Evolutionary conservation across 768 basidiomycete genomes (phyloP).

Genomic region (Royoungia palumana): DNA sequence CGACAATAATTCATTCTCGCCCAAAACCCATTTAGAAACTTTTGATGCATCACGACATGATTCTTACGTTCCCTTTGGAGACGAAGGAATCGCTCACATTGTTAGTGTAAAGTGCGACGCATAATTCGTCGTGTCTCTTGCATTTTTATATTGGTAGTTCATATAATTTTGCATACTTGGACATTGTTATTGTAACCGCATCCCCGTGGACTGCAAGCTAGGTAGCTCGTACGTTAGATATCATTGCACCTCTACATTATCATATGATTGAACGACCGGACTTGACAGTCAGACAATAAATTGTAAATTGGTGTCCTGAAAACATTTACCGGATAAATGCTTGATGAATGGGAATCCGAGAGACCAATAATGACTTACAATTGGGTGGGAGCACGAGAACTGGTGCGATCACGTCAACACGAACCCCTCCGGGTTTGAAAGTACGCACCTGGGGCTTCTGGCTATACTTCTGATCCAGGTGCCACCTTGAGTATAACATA

Average conservation of each 20-base stretch:
- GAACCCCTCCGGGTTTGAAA: background rate
- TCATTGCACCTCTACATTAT: background rate
- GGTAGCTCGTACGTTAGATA: slow-evolving; percentile 3
- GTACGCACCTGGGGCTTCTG: slow-evolving; percentile 52
- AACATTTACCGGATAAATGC: background rate
- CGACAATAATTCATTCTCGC: slow-evolving; percentile 24
- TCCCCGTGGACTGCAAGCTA: background rate
- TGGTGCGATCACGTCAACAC: slow-evolving; percentile 12
- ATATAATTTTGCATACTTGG: background rate
- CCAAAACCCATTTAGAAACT: slow-evolving; percentile 7
- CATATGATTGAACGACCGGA: background rate
- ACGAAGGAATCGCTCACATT: slow-evolving; percentile 47
- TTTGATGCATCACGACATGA: slow-evolving; percentile 21
- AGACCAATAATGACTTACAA: slow-evolving; percentile 36
- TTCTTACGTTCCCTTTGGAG: slow-evolving; percentile 51
- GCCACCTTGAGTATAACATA: slow-evolving; percentile 25
- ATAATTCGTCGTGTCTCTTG: background rate
- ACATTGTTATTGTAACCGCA: background rate
- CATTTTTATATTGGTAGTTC: background rate
- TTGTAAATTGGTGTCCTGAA: slow-evolving; percentile 29
- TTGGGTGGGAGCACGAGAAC: slow-evolving; percentile 43
- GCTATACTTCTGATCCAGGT: slow-evolving; percentile 45
- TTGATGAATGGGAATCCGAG: background rate
- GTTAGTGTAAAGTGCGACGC: slow-evolving; percentile 47
- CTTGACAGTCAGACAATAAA: slow-evolving; percentile 25